Base-by-base conservation (phyloP, 2,329 filamentous ascomycete genomes). In the Aspergillus sp. region DNA sequence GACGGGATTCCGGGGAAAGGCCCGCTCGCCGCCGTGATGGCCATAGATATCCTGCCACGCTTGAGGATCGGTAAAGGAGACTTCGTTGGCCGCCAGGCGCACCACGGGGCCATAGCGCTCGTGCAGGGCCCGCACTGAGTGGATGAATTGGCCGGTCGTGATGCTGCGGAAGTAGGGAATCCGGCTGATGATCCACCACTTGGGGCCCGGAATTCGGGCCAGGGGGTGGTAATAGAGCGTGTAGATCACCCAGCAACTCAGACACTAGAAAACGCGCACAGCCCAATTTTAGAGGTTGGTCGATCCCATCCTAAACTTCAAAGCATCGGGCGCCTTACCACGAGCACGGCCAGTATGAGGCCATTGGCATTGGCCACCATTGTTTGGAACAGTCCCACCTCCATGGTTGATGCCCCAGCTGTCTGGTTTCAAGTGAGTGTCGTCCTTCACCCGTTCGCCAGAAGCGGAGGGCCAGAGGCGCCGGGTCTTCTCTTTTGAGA, bases 61-160 rank as follows among this genome's bases (percentile, higher is more conserved):
- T n/a, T 57, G 54, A 8, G 15, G 13, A 10, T 21, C 27, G 23
- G 47, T 53, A 21, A 59, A 77, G 5, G 72, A 71, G 3, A 79
- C 61, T 47, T 77, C 70, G 21, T 71, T 68, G 1, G 77, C 77
- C 1, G 67, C 70, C 5, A 76, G 67, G 2, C 77, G 70, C 13
- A 79, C 71, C 6, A 78, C 63, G 3, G 65, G 58, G 2, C 76
- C 78, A 61, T 79, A 77, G 44, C 70, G 61, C 5, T 68, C 48
- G 60, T 80, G 78, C 0, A 65, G 64, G 7, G 58, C 59, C 8
- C 63, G 60, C 1, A 70, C 52, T 2, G 70, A 15, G 58, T 3
- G 70, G 50, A 60, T 71, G 69, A 39, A 61, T 54, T 23, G 64
- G 19, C 73, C 74, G 1, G 64, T 54, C 8, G 71, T 15, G 1